Percentiles rank a stretch among this genome's conserved stretches.
phyloP scores from a whole-genome alignment of 371 early-diverging fungal species.

The Rhizomucor pusillus region DNA sequence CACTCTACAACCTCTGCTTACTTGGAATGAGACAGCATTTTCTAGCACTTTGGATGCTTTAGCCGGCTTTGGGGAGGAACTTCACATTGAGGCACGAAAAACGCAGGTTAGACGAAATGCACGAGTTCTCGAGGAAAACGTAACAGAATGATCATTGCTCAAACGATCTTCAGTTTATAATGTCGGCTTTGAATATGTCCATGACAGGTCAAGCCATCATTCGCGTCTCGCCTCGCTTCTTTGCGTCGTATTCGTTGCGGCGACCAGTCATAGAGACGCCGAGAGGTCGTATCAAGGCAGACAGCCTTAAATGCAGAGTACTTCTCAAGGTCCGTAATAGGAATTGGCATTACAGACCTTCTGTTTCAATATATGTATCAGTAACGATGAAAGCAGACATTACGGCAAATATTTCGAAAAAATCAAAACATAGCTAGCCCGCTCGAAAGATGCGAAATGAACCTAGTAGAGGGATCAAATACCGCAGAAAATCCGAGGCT shows the following conservation, averaged over 20 bases:
- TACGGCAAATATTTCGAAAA: conserved; percentile 11
- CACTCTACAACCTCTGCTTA: too few species aligned
- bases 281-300: conserved; percentile 8
- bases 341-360: neutral
- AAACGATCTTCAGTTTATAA: conserved; percentile 11
- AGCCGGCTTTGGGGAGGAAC: conserved; percentile 21
- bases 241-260: conserved; percentile 13
- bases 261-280: conserved; percentile 3
- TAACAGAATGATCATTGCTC: neutral
- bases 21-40: conserved; percentile 9
- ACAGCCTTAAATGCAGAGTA: conserved; percentile 14
- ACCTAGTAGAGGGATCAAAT: conserved; percentile 1
- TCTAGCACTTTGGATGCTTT: conserved; percentile 14
- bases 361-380: neutral
- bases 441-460: conserved; percentile 10
- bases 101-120: too few species aligned
- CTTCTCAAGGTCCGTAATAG: conserved; percentile 11
- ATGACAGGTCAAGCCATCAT: conserved; percentile 22
- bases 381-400: neutral
- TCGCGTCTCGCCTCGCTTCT: conserved; percentile 23
- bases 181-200: conserved; percentile 18
- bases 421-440: conserved; percentile 8
- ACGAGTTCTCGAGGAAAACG: too few species aligned
- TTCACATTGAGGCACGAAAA: conserved; percentile 21
- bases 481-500: neutral